Evolutionary conservation across 2,329 filamentous ascomycete species (phyloP).

Genomic region (Coniochaeta sp.): DNA sequence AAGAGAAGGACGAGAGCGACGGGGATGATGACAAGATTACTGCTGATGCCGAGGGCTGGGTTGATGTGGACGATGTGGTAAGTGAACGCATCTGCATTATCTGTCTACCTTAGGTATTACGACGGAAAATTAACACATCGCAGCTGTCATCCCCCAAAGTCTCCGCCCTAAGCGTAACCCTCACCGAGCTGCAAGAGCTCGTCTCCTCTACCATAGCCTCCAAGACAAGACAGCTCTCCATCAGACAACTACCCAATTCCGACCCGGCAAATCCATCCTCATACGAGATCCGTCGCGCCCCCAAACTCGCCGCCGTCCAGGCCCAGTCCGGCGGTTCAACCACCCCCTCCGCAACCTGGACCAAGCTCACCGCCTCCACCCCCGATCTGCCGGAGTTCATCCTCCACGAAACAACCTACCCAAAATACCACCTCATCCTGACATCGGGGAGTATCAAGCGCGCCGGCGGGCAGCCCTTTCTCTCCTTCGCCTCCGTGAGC

Average conservation of each 20-base stretch:
- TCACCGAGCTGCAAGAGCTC: constrained; percentile 27
- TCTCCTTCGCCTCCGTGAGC: constrained; percentile 23
- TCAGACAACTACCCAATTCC: constrained; percentile 19
- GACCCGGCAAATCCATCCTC: constrained; percentile 18
- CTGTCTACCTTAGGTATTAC: neutral
- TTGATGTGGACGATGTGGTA: constrained; percentile 30
- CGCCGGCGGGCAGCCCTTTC: constrained; percentile 29
- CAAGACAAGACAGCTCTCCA: constrained; percentile 27
- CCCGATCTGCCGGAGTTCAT: constrained; percentile 31
- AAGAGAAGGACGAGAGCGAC: constrained; percentile 19
- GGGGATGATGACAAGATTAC: constrained; percentile 22
- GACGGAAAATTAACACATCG: neutral
- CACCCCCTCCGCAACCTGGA: constrained; percentile 14
- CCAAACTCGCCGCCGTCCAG: constrained; percentile 12
- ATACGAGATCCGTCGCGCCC: constrained; percentile 28
- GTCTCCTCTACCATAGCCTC: constrained; percentile 17
- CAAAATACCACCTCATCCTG: constrained; percentile 34
- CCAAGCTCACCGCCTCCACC: constrained; percentile 21
- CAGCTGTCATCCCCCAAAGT: constrained; percentile 29
- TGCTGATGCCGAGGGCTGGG: constrained; percentile 32
- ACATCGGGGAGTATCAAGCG: constrained; percentile 30
- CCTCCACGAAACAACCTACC: constrained; percentile 37
- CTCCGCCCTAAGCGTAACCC: constrained; percentile 24
- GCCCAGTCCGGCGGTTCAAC: constrained; percentile 13
- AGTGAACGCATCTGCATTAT: constrained; percentile 14